These are phyloP conservation scores for Thielaviopsis ethacetica DNA, from an alignment of 2,329 filamentous ascomycete genomes.

Conservation along the genomic window DNA sequence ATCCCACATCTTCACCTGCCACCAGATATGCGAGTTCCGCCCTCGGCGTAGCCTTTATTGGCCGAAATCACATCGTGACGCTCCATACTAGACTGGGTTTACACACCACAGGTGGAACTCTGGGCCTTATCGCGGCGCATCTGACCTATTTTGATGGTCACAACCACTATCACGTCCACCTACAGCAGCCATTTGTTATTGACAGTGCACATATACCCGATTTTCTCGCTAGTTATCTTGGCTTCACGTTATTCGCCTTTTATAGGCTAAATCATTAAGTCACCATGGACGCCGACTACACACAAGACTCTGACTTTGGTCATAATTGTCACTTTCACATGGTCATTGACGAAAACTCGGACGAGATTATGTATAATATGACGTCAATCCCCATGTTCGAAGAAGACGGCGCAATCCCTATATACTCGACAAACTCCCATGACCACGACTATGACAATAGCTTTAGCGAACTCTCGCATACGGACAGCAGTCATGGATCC, in stretches of 20 bases:
- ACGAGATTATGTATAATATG: background rate
- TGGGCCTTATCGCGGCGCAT: background rate
- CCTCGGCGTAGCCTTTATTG: background rate
- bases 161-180: conserved; percentile 8
- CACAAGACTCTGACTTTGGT: background rate
- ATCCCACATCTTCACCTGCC: background rate
- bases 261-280: background rate
- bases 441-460: background rate
- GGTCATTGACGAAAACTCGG: background rate
- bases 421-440: background rate
- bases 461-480: background rate
- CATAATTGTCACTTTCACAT: background rate
- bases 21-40: background rate
- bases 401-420: background rate
- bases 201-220: conserved; percentile 1
- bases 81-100: background rate
- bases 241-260: background rate
- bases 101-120: background rate
- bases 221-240: background rate
- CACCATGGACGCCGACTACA: background rate
- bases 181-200: conserved; percentile 19
- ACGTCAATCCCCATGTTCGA: background rate
- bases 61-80: background rate
- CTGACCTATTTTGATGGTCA: background rate
- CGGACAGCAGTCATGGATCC: background rate